These are phyloP conservation scores for Calocybe cyanea DNA, from an alignment of 768 basidiomycete genomes.

Conservation along the genomic window DNA sequence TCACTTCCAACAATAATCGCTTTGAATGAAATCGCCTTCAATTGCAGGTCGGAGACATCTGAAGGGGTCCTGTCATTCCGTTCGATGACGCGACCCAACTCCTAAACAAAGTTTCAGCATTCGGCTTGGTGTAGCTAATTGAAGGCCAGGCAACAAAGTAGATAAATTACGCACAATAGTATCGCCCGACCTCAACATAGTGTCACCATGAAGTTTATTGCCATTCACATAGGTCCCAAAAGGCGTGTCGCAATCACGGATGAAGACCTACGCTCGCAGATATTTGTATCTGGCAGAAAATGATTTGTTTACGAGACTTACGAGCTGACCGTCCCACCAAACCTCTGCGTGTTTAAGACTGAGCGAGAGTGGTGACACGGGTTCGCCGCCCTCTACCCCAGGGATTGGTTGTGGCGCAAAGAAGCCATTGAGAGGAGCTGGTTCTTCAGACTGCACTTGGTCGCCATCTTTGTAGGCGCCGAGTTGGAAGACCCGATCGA, in stretches of 20 bases:
- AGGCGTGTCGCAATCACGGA: slow-evolving; percentile 43
- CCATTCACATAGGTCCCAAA: slow-evolving; percentile 50
- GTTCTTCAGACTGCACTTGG: slow-evolving; percentile 13
- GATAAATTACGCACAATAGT: slow-evolving; percentile 40
- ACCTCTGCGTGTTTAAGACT: slow-evolving; percentile 42
- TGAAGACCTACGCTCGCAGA: slow-evolving; percentile 34
- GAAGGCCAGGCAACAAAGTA: too few species aligned
- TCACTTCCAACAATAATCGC: too few species aligned
- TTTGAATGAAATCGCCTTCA: too few species aligned
- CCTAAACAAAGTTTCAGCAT: too few species aligned
- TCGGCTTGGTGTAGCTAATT: too few species aligned
- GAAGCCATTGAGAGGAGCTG: slow-evolving; percentile 36
- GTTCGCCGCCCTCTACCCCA: slow-evolving; percentile 11
- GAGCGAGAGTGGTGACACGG: slow-evolving; percentile 36
- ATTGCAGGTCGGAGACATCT: too few species aligned
- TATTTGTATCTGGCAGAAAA: neutral
- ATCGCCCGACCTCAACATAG: slow-evolving; percentile 37
- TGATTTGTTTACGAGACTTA: slow-evolving; percentile 13
- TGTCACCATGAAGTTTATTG: slow-evolving; percentile 33
- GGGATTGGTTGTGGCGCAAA: slow-evolving; percentile 29
- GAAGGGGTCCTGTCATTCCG: too few species aligned
- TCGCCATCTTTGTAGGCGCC: slow-evolving; percentile 16
- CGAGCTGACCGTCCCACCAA: slow-evolving; percentile 42
- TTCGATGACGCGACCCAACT: too few species aligned
- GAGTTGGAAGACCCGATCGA: slow-evolving; percentile 29